phyloP scores from a whole-genome alignment of 1,139 yeast genomes.

The Meyerozyma sp. region DNA sequence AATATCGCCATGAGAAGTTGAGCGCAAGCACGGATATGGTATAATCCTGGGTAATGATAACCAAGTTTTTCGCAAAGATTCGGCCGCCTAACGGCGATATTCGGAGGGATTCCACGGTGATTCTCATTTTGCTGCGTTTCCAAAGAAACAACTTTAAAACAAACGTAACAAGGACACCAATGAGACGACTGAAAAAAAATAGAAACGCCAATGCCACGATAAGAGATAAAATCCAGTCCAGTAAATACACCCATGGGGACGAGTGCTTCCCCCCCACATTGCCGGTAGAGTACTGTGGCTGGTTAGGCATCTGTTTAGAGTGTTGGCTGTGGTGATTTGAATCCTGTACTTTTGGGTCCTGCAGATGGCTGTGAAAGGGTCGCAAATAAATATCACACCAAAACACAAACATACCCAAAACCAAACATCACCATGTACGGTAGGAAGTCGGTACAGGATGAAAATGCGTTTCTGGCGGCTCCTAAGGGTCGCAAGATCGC shows the following conservation, averaged over 20 bases:
- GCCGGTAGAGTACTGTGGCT: not conserved
- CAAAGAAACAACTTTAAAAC: constrained; percentile 55
- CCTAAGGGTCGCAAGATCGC: not conserved
- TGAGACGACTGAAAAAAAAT: constrained; percentile 69
- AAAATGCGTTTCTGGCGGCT: not conserved
- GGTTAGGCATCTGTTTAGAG: not conserved
- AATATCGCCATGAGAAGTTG: constrained; percentile 83
- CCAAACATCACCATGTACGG: not conserved
- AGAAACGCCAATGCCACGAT: constrained; percentile 58
- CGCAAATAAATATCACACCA: not conserved
- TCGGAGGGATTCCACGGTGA: constrained; percentile 69
- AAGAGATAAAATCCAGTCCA: constrained; percentile 73
- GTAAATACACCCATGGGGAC: constrained; percentile 71
- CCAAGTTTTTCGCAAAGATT: constrained; percentile 67
- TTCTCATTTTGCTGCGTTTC: constrained; percentile 49
- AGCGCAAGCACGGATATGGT: constrained; percentile 67
- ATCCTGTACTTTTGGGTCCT: not conserved
- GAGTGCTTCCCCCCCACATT: constrained; percentile 25
- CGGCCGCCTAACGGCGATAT: constrained; percentile 81
- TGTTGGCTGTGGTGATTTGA: not conserved
- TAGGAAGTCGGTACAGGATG: not conserved
- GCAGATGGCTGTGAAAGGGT: not conserved
- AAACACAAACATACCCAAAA: not conserved
- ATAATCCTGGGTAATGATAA: constrained; percentile 65
- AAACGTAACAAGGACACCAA: constrained; percentile 58